Evolutionary conservation across 768 basidiomycete species (phyloP).

Genomic region (Leccinum rimulosum): DNA sequence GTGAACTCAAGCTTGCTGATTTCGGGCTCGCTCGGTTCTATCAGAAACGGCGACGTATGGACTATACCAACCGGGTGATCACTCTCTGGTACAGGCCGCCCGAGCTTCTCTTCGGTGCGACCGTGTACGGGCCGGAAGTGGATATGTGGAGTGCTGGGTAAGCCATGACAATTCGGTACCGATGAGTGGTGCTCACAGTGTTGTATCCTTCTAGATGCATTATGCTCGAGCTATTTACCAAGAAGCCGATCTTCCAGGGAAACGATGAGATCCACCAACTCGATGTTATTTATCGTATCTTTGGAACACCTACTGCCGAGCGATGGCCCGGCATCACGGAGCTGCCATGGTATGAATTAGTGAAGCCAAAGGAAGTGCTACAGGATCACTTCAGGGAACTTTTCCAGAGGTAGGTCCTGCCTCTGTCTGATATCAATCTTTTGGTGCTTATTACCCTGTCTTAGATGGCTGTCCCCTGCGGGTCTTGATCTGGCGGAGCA

Average conservation of each 20-base stretch:
- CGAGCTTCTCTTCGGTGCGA: slow-evolving; percentile 91
- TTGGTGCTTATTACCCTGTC: not conserved
- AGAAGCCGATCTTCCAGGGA: slow-evolving; percentile 97
- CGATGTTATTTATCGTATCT: slow-evolving; percentile 85
- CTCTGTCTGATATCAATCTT: not conserved
- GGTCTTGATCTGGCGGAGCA: slow-evolving; percentile 85
- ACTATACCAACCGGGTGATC: slow-evolving; percentile 99
- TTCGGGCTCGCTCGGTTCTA: slow-evolving; percentile 98
- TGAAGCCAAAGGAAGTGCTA: slow-evolving; percentile 78
- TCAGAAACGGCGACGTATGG: slow-evolving; percentile 82
- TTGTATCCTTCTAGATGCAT: slow-evolving; percentile 67
- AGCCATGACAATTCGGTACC: not conserved
- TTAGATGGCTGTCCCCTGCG: slow-evolving; percentile 82
- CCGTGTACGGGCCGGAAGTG: slow-evolving; percentile 94
- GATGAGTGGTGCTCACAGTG: not conserved
- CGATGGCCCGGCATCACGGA: slow-evolving; percentile 81
- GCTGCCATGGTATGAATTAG: slow-evolving; percentile 98
- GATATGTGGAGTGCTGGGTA: slow-evolving; percentile 99
- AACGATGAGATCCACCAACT: slow-evolving; percentile 97
- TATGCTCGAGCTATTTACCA: slow-evolving; percentile 95
- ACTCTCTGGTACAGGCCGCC: slow-evolving; percentile 98
- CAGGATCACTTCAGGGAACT: slow-evolving; percentile 76
- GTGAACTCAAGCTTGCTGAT: slow-evolving; percentile 93
- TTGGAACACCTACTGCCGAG: slow-evolving; percentile 83
- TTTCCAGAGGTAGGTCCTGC: slow-evolving; percentile 72